Evolutionary conservation across 352 stramenopile species (phyloP), one percentile per base, ranked within the genome.

Genomic region (Plasmopara halstedii): DNA sequence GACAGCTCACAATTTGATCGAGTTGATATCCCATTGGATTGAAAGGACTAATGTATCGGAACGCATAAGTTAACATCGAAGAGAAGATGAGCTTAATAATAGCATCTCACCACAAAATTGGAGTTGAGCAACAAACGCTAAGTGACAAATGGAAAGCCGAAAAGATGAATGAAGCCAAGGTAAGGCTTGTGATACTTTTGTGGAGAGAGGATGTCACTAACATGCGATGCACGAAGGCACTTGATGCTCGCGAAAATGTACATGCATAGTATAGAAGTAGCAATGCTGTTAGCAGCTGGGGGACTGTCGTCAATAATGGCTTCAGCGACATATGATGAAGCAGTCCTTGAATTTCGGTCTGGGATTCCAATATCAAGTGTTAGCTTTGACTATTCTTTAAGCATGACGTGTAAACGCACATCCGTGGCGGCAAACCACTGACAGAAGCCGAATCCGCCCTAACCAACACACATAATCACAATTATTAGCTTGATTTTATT

Each of bases 201-300:
- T 88, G 76, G 2, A 79, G 40, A 26, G 67, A 88, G 10, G 76
- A 85, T 38, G 80, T 50, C 27, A 59, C 49, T 20, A 86, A 46
- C 47, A 83, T 61, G 10, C 56, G 69, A 25, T 88, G 73, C 15
- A 61, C 36, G 37, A 81, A 70, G 10, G 46, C 53, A 41, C 71
- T 86, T 1, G 51, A 55, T 5, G 44, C 37, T 27, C 49, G 58
- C 6, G 51, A 43, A 50, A 85, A 83, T 11, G 73, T 88, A 56
- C 53, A 68, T 2, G 71, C 67, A 49, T 86, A 88, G 54, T 80
- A 76, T 7, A 85, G 58, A 44, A 88, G 40, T 6, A 85, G 35
- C 23, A 76, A 20, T 10, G 57, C 57, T 8, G 67, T 56, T 13
- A 65, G 15, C 5, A 79, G 45, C 39, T 84, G 76, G 17, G 73